Conservation (phyloP, 495 filamentous ascomycete species). For the Daldinia loculata region DNA sequence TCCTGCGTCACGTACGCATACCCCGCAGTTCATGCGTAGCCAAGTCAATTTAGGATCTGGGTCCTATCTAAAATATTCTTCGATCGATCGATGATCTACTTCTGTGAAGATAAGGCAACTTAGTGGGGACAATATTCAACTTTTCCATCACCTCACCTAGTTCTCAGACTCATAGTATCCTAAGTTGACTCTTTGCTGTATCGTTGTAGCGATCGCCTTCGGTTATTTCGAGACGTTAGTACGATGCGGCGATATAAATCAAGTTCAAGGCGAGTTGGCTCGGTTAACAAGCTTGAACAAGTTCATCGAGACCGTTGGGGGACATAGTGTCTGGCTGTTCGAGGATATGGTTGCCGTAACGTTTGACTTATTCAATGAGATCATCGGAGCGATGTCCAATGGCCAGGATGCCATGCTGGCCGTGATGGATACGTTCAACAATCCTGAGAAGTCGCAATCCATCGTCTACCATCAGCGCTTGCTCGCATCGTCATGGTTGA, state of each 20-base stretch:
- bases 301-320: conserved; percentile 72
- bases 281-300: conserved; percentile 76
- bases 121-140: conserved; percentile 12
- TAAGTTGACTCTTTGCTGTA: conserved; percentile 22
- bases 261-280: conserved; percentile 71
- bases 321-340: conserved; percentile 71
- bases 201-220: conserved; percentile 79
- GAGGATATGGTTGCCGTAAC: conserved; percentile 87
- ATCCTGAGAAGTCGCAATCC: conserved; percentile 67
- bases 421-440: conserved; percentile 80
- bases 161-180: not conserved
- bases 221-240: conserved; percentile 89
- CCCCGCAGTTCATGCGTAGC: conserved; percentile 36
- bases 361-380: conserved; percentile 66
- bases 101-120: conserved; percentile 3
- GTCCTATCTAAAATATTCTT: conserved; percentile 32
- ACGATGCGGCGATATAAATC: conserved; percentile 67
- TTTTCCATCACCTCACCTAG: not conserved
- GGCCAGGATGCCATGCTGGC: conserved; percentile 65
- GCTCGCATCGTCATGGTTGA: conserved; percentile 88
- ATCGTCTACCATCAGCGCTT: conserved; percentile 77
- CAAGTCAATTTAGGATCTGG: conserved; percentile 18
- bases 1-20: conserved; percentile 32
- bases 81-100: conserved; percentile 26
- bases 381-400: conserved; percentile 63